Conservation (phyloP, 768 basidiomycete species). For the Paxillus rubicundulus region DNA sequence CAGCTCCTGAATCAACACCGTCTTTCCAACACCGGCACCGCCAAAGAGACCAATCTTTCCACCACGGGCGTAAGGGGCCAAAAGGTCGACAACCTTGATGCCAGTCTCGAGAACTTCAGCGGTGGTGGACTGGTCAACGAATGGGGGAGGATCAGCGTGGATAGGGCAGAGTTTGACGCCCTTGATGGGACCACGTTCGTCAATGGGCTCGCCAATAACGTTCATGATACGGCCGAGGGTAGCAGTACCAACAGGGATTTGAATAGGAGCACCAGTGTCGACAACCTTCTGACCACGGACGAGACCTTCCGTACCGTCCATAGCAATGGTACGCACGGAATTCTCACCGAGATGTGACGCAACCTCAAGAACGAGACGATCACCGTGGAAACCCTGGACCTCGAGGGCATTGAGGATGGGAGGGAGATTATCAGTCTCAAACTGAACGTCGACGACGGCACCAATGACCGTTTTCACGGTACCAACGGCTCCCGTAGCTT, state of each 20-base stretch:
- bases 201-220: constrained; percentile 99
- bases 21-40: constrained; percentile 99
- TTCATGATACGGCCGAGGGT: constrained; percentile 99
- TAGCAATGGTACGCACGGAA: constrained; percentile 98
- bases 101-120: constrained; percentile 99
- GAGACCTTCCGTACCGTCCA: constrained; percentile 99
- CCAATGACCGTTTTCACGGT: constrained; percentile 98
- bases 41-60: constrained; percentile 99
- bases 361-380: constrained; percentile 98
- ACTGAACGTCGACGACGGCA: constrained; percentile 99
- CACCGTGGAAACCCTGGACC: constrained; percentile 90
- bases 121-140: constrained; percentile 98
- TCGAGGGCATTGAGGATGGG: constrained; percentile 99
- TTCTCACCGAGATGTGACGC: constrained; percentile 99
- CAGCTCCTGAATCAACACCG: constrained; percentile 98
- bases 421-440: constrained; percentile 86
- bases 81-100: constrained; percentile 99
- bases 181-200: constrained; percentile 98
- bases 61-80: constrained; percentile 99
- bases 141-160: constrained; percentile 95
- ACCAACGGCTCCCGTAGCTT: constrained; percentile 71
- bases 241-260: constrained; percentile 91
- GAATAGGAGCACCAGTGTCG: constrained; percentile 95
- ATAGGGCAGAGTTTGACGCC: constrained; percentile 91
- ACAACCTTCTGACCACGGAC: constrained; percentile 97